phyloP scores from a whole-genome alignment of 2,329 filamentous ascomycete genomes.

The Cyanodermella asteris region DNA sequence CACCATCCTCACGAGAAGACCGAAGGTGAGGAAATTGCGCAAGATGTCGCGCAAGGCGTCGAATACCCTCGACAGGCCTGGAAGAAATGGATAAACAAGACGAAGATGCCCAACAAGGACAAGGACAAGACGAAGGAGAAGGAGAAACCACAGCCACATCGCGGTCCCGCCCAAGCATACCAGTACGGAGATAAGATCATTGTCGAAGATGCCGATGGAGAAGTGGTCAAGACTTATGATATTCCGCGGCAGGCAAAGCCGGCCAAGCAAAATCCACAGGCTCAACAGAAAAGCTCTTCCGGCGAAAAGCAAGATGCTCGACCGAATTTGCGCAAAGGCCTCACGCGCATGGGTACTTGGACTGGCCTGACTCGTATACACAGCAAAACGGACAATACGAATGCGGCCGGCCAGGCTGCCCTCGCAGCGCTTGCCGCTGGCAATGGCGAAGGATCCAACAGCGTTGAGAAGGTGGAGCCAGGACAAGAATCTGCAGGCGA shows the following conservation, averaged over 20 bases:
- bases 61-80: constrained; percentile 12
- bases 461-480: constrained; percentile 10
- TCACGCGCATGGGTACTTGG: constrained; percentile 39
- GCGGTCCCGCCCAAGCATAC: constrained; percentile 40
- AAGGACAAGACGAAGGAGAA: constrained; percentile 12
- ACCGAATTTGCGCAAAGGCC: constrained; percentile 22
- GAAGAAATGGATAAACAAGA: constrained; percentile 23
- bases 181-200: constrained; percentile 51
- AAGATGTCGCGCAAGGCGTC: constrained; percentile 16
- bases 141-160: constrained; percentile 15
- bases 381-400: constrained; percentile 5
- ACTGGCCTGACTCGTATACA: constrained; percentile 24
- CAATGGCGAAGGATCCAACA: constrained; percentile 6
- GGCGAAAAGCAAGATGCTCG: constrained; percentile 11
- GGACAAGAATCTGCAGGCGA: neutral
- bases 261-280: constrained; percentile 10
- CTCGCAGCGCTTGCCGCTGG: constrained; percentile 3
- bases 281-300: constrained; percentile 9
- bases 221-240: constrained; percentile 47
- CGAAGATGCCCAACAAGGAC: constrained; percentile 21
- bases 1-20: constrained; percentile 20
- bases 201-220: constrained; percentile 45
- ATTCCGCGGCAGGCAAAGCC: constrained; percentile 26
- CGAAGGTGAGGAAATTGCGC: constrained; percentile 20
- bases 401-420: constrained; percentile 4